Evolutionary conservation across 1,284 basidiomycete species (phyloP), one percentile per base, ranked within the genome.

Genomic region (Apiotrichum brassicae): DNA sequence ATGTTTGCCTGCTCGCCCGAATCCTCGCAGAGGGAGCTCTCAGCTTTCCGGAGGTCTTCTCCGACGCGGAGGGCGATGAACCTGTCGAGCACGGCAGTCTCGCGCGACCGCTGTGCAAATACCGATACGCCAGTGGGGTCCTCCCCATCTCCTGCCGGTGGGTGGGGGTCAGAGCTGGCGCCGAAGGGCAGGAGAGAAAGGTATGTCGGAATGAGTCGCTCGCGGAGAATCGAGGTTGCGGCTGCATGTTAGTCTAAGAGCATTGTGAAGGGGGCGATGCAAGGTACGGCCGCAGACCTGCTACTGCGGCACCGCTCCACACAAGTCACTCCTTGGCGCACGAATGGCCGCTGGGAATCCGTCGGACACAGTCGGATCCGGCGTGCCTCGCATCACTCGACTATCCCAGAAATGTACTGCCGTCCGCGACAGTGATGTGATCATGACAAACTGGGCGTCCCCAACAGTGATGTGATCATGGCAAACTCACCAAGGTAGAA

Each of bases 41-140:
- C 70, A 4, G 60, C 58, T 30, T 38, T 40, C 11, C 70, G 53
- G 20, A 68, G 46, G 25, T 66, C 63, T 34, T 64, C 59, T 3
- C 70, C 70, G 0, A 70, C 52, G 11, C 59, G 51, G 8, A 67
- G 47, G 8, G 68, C 70, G 26, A 72, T 65, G 51, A 66, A 72
- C 23, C 65, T 46, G 60, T 72, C 70, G 24, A 70, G 61, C 1
- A 70, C 57, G 3, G 65, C 59, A 36, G 67, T 60, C 46, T 71
- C 70, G 24, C 68, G 52, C 16, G 55, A 47, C 20, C 65, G 41
- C 26, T 53, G 46, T 25, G 53, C 38, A 54, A 72, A 71, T 24
- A 66, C 64, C 14, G 59, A 53, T 9, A 23, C 39, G 4, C 39
- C 16, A 0, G 43, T 41, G 37, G 32, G 19, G 19, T 46, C 36